Base-by-base conservation (phyloP, 1,139 yeast species). In the Magnusiomyces magnusii region DNA sequence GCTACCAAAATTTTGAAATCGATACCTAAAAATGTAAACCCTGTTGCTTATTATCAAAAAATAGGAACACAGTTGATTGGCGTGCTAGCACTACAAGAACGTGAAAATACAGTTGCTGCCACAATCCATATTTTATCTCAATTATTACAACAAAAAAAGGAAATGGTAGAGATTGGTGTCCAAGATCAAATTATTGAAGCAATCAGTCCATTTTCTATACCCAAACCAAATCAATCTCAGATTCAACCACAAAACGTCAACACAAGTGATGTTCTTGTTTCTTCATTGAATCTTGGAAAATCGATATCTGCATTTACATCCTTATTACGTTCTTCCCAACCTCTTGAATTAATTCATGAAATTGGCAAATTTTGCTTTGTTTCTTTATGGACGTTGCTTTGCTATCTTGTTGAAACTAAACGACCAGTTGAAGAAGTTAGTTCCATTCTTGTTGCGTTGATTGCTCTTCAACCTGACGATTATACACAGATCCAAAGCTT, bases 1-100 rank as follows among this genome's bases (percentile, higher is more conserved):
- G 86, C 88, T 1, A 81, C 87, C 23, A 79, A 78, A 55, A 78
- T 88, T 1, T 71, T 89, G 15, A 71, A 86, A 51, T 74, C 83
- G 47, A 84, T 84, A 64, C 96, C 97, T 75, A 51, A 74, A 59
- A 66, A 71, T 1, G 67, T 85, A 15, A 61, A 77, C 1, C 75
- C 83, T 0, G 71, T 69, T 0, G 77, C 71, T 0, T 90, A 88
- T 68, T 85, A 83, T 62, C 65, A 73, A 0, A 76, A 73, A 28
- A 74, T 91, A 13, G 87, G 90, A 9, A 61, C 64, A 2, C 96
- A 89, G 67, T 71, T 83, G 19, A 83, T 81, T 65, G 78, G 79
- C 0, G 71, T 86, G 3, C 75, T 89, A 50, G 76, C 83, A 13
- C 75, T 77, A 67, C 54, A 55, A 52, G 53, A 44, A 41, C 59